Evolutionary conservation across 441 rosid species (phyloP).

Genomic region (Erysimum cheiri): DNA sequence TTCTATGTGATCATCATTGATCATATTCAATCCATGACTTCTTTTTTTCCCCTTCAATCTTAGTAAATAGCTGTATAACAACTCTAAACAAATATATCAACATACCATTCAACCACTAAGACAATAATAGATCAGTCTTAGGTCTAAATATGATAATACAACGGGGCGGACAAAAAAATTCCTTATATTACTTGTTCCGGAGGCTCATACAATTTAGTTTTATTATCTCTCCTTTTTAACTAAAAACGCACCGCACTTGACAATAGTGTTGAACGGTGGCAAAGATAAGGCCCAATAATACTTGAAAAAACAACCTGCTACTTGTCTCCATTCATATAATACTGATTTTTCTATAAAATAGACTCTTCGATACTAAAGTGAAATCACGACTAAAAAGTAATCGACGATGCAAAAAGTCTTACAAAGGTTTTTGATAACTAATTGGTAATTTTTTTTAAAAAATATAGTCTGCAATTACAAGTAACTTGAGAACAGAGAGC

Average conservation of each 20-base stretch:
- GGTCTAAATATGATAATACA: not conserved
- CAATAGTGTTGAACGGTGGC: not conserved
- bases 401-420: conserved; percentile 5
- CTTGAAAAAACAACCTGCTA: not conserved
- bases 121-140: not conserved
- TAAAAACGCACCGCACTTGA: conserved; percentile 2
- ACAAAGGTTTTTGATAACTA: not conserved
- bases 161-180: not conserved
- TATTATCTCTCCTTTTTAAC: not conserved
- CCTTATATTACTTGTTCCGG: not conserved
- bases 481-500: not conserved
- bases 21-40: conserved; percentile 24
- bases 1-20: conserved; percentile 31
- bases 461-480: conserved; percentile 18
- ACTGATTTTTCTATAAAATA: not conserved
- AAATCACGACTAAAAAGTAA: not conserved
- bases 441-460: not conserved
- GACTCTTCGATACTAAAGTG: not conserved
- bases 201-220: not conserved
- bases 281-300: conserved; percentile 3
- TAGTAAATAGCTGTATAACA: conserved; percentile 17
- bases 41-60: not conserved
- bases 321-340: not conserved
- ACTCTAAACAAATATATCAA: conserved; percentile 8
- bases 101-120: conserved; percentile 11